These are phyloP conservation scores for Scedosporium aurantiacum DNA, from an alignment of 2,329 filamentous ascomycete genomes.

Conservation along the genomic window DNA sequence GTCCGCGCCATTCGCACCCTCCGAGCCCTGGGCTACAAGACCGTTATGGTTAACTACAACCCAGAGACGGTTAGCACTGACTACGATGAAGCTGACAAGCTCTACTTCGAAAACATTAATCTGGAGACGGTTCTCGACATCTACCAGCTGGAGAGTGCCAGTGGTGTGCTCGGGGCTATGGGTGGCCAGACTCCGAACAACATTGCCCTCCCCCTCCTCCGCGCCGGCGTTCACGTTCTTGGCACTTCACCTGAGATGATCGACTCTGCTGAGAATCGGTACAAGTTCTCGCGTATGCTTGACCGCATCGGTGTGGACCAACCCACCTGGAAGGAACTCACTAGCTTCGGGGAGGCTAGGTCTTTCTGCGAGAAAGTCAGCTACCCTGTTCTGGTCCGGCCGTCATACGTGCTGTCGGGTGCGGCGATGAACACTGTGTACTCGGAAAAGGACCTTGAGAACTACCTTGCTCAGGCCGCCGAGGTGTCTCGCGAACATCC, in stretches of 20 bases:
- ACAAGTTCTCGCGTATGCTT: slow-evolving; percentile 97
- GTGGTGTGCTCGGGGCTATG: slow-evolving; percentile 87
- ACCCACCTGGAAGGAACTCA: slow-evolving; percentile 95
- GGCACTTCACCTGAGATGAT: slow-evolving; percentile 99
- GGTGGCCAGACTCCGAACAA: slow-evolving; percentile 97
- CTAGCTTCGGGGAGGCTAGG: slow-evolving; percentile 82
- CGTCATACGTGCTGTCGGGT: slow-evolving; percentile 92
- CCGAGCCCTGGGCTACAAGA: slow-evolving; percentile 75
- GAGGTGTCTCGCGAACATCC: slow-evolving; percentile 93
- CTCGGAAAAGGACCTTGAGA: slow-evolving; percentile 82
- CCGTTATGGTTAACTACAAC: slow-evolving; percentile 92
- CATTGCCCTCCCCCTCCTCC: slow-evolving; percentile 80
- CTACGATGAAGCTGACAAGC: slow-evolving; percentile 84
- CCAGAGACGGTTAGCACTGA: slow-evolving; percentile 85
- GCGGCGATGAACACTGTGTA: slow-evolving; percentile 99
- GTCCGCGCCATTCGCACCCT: slow-evolving; percentile 88
- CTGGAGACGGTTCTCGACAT: slow-evolving; percentile 87
- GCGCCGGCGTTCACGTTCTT: slow-evolving; percentile 81
- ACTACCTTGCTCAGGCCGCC: slow-evolving; percentile 78
- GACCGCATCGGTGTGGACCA: slow-evolving; percentile 92
- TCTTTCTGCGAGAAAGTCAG: slow-evolving; percentile 78
- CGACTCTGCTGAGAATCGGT: slow-evolving; percentile 90
- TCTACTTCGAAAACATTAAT: slow-evolving; percentile 96
- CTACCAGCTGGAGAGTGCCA: slow-evolving; percentile 74
- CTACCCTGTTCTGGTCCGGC: slow-evolving; percentile 89